Evolutionary conservation across 257 asterid species (phyloP).

Genomic region (Coffea canephora): DNA sequence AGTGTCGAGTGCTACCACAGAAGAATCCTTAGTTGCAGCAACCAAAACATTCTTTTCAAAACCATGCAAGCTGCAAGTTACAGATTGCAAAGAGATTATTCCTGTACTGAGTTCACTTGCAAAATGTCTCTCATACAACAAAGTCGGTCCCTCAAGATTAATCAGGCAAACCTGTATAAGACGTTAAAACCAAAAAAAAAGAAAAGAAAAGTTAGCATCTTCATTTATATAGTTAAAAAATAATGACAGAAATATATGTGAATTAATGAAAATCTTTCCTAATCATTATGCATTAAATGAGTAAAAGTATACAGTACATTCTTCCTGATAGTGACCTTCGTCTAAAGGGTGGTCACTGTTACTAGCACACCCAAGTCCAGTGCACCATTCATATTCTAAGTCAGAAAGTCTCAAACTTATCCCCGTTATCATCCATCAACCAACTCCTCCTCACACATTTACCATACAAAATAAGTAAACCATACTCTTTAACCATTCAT

Average conservation of each 20-base stretch:
- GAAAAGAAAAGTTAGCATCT: neutral
- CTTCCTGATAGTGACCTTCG: neutral
- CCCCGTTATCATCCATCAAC: neutral
- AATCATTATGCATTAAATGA: neutral
- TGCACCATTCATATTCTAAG: neutral
- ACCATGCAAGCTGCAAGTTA: slow-evolving; percentile 74
- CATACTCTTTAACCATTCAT: neutral
- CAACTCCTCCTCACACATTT: neutral
- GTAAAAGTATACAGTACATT: neutral
- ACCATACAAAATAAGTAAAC: neutral
- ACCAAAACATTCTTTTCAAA: slow-evolving; percentile 74
- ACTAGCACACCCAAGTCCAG: slow-evolving; percentile 5
- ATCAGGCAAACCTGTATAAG: slow-evolving; percentile 58
- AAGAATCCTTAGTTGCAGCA: slow-evolving; percentile 82
- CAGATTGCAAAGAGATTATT: slow-evolving; percentile 69
- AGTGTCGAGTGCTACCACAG: slow-evolving; percentile 65
- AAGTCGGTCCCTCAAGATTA: slow-evolving; percentile 55
- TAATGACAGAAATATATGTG: neutral
- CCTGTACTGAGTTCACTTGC: slow-evolving; percentile 71
- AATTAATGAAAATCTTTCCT: neutral
- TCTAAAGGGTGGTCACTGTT: neutral
- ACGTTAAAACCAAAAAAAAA: neutral
- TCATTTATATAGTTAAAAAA: neutral
- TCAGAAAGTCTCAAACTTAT: neutral
- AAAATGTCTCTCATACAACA: slow-evolving; percentile 70